These are phyloP conservation scores for Leishmania lainsoni DNA, from an alignment of 208 protist species.

Conservation along the genomic window DNA sequence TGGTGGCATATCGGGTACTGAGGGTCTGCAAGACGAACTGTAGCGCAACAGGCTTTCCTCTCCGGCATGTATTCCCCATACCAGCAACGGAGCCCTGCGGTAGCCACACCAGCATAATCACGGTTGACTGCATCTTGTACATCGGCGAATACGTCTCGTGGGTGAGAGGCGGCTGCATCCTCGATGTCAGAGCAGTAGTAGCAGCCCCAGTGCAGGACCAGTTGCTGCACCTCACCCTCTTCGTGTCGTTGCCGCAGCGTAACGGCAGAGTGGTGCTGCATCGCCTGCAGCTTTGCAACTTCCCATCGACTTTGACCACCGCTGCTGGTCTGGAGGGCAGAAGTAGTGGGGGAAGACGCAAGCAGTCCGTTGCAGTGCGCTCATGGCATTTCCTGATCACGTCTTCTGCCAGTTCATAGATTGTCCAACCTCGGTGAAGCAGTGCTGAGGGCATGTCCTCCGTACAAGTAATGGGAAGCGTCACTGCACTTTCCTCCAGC, in stretches of 20 bases:
- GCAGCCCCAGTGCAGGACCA: constrained; percentile 81
- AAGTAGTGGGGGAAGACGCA: background rate
- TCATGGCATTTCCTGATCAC: background rate
- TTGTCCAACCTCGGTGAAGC: background rate
- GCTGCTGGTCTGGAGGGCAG: background rate
- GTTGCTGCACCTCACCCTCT: background rate
- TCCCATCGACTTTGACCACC: constrained; percentile 14
- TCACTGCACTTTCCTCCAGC: constrained; percentile 7
- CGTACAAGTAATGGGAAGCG: background rate
- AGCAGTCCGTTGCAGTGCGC: background rate
- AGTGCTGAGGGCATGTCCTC: background rate
- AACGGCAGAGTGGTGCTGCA: constrained; percentile 80
- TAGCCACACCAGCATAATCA: background rate
- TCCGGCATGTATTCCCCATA: constrained; percentile 51
- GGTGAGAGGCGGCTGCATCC: constrained; percentile 59
- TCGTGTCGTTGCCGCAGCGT: constrained; percentile 25
- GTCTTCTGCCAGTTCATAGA: background rate
- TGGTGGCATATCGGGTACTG: background rate
- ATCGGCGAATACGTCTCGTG: constrained; percentile 31
- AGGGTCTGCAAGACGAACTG: background rate
- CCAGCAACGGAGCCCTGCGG: background rate
- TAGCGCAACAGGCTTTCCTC: constrained; percentile 67
- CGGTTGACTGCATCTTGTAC: background rate
- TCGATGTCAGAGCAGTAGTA: constrained; percentile 82
- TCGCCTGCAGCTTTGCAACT: constrained; percentile 59